Base-by-base conservation (phyloP, 805 yeast species). In the Candida oleophila region DNA sequence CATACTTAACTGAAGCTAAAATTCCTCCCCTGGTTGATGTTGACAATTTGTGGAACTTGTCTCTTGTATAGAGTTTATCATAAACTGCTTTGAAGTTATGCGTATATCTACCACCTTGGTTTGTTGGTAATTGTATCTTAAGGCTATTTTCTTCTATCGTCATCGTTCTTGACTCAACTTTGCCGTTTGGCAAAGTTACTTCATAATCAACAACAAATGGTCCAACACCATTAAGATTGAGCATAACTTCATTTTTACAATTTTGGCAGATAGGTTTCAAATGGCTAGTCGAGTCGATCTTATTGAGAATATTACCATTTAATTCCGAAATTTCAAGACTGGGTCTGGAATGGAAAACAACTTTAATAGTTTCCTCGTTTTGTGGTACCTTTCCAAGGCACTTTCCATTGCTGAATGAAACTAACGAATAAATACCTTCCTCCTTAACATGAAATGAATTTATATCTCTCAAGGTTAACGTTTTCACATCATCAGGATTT, bases 141-240 rank as follows among this genome's bases (percentile, higher is more conserved):
- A 66, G 43, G 20, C 59, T 55, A 16, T 59, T 37, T 25, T 54
- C 55, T 5, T 67, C 68, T n/a, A 66, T 56, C 3, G 62, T 55
- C 62, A 72, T 60, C 9, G 65, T 55, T 33, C 71, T 52, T 1
- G 55, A 32, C 44, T 69, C 81, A 3, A 60, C 42, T 28, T 59
- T 64, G 0, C 89, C 89, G 55, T 66, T 71, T 4, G 94, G 91
- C 35, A 74, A 65, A 22, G 66, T 66, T 14, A 86, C 64, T n/a
- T 80, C 77, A 60, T 89, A 89, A 35, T 79, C 81, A 21, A 90
- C 67, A n/a, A 77, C 64, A 52, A 89, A 89, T 20, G 92, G 91
- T 1, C 83, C 73, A 4, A 77, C 64, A 1, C 89, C 92, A 35
- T 65, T 66, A 32, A 86, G 61, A 2, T 73, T 60, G 30, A 87